Evolutionary conservation across 495 filamentous ascomycete genomes (phyloP), one percentile per base, ranked within the genome.

Genomic region (Hypoxylon perforatum): DNA sequence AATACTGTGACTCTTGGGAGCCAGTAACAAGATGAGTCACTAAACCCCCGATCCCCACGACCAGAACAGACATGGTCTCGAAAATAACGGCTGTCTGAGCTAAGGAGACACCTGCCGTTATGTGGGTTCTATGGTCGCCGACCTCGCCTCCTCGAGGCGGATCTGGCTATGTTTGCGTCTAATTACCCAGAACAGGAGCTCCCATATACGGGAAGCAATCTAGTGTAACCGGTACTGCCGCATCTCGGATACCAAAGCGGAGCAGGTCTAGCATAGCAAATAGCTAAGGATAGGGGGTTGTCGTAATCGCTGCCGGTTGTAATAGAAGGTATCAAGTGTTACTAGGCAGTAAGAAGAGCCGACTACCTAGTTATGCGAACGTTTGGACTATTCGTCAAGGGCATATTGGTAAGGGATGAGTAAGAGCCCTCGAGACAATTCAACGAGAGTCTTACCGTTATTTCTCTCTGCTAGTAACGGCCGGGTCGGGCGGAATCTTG

Each of bases 141-240:
- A n/a, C n/a, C 25, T 28, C 25, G 25, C 25, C 25, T 28, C 25
- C 25, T 28, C 25, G 25, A 28, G 25, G 25, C 3, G 7, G 25
- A 7, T 47, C 23, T 17, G 44, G 39, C 2, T 23, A 11, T 17
- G 47, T 36, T 15, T 38, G 30, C 30, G 12, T 38, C 35, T n/a
- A n/a, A n/a, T n/a, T n/a, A n/a, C n/a, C n/a, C n/a, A n/a, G n/a
- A n/a, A n/a, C 14, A 38, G 35, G 10, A 38, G 35, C 35, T 38
- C 35, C 14, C 10, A 11, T 12, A 5, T 12, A 10, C 38, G 58
- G 52, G 15, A 69, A 38, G 33, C 50, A 44, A 69, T 69, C 60
- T 69, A 42, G 65, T 69, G 65, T 61, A 57, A 69, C 65, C 14
- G 10, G 23, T 11, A 12, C 36, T 69, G 56, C 60, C 19, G 65